Evolutionary conservation across 2,329 filamentous ascomycete genomes (phyloP).

Genomic region (Aspergillus tubingensis): DNA sequence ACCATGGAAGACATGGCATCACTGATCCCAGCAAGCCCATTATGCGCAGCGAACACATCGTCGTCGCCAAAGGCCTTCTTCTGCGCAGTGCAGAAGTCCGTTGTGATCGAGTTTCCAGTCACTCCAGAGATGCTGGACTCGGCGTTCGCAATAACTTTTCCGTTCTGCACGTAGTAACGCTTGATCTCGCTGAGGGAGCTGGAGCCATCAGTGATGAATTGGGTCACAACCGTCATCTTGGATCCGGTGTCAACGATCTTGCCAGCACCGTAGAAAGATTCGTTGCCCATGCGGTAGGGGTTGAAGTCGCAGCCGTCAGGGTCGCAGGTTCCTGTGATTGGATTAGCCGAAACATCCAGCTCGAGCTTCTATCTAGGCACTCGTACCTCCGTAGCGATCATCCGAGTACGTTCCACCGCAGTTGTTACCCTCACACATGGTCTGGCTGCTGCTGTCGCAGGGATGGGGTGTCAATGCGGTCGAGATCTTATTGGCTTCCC

Average conservation of each 20-base stretch:
- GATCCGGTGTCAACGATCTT: constrained; percentile 60
- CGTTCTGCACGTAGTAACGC: constrained; percentile 66
- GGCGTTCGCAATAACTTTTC: constrained; percentile 59
- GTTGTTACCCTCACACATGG: constrained; percentile 51
- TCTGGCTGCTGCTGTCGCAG: constrained; percentile 54
- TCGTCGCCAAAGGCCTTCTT: constrained; percentile 59
- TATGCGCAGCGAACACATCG: constrained; percentile 54
- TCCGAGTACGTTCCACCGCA: constrained; percentile 56
- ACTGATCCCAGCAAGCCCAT: constrained; percentile 58
- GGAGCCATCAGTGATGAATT: constrained; percentile 60
- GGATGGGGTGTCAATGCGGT: constrained; percentile 67
- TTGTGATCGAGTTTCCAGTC: constrained; percentile 56
- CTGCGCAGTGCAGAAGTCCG: constrained; percentile 58
- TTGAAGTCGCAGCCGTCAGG: constrained; percentile 74
- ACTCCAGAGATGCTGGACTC: constrained; percentile 49
- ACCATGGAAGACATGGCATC: constrained; percentile 59
- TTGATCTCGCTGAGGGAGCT: constrained; percentile 60
- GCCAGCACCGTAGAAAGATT: constrained; percentile 62
- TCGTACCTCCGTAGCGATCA: constrained; percentile 52
- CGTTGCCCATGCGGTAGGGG: constrained; percentile 65
- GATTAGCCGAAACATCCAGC: background rate
- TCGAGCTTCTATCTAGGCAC: background rate
- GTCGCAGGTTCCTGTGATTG: constrained; percentile 57
- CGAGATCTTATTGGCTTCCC: constrained; percentile 68
- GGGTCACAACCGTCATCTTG: constrained; percentile 67